phyloP scores from a whole-genome alignment of 2,329 filamentous ascomycete genomes.

The Myriosclerotinia scirpicola region DNA sequence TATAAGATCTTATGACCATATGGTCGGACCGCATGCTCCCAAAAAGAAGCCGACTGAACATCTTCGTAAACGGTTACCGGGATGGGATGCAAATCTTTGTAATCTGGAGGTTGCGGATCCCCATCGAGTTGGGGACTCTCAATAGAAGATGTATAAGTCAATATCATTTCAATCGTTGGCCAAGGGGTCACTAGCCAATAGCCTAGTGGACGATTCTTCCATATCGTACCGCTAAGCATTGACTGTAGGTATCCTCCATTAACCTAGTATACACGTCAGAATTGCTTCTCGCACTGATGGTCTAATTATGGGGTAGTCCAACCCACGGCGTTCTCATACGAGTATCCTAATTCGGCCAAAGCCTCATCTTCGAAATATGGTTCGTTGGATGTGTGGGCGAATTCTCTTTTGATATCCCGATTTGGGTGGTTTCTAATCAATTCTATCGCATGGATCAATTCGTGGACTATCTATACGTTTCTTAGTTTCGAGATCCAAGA shows the following conservation, averaged over 20 bases:
- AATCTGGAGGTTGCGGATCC: conserved; percentile 4
- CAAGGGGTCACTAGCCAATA: not conserved
- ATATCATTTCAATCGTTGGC: not conserved
- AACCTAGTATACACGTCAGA: not conserved
- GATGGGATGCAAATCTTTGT: conserved; percentile 26
- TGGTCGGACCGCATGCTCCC: conserved; percentile 24
- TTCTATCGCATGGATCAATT: conserved; percentile 4
- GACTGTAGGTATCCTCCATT: not conserved
- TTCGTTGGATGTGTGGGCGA: not conserved
- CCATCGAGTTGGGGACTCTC: not conserved
- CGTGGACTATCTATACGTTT: not conserved
- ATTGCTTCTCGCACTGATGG: not conserved
- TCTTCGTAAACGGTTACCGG: conserved; percentile 29
- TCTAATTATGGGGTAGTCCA: conserved; percentile 1
- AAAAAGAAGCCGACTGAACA: conserved; percentile 30
- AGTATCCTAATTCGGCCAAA: conserved; percentile 29
- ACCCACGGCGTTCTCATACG: conserved; percentile 27
- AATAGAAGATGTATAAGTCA: not conserved
- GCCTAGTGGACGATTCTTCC: not conserved
- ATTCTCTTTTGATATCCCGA: not conserved
- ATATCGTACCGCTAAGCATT: not conserved
- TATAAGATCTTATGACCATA: conserved; percentile 26
- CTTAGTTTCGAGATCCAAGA: not conserved
- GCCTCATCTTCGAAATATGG: conserved; percentile 27
- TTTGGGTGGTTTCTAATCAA: not conserved